A percentile compares a stretch with the other conserved stretches of the same genome.
Evolutionary conservation across 2,329 filamentous ascomycete genomes (phyloP).

Genomic region (Alternaria ventricosa): DNA sequence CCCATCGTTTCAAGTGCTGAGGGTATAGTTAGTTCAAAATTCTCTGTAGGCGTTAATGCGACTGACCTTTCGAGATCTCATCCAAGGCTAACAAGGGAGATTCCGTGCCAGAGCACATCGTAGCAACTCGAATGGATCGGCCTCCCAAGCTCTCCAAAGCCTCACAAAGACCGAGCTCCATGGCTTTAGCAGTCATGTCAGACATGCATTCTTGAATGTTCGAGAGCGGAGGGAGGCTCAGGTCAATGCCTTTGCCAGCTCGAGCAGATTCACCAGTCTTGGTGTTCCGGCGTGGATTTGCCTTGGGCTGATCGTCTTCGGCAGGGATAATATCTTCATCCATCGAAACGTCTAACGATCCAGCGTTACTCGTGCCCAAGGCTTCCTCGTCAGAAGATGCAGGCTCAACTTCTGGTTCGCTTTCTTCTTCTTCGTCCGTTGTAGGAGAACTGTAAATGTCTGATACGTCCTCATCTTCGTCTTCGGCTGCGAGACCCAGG

Average conservation of each 20-base stretch:
- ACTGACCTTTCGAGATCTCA: slow-evolving; percentile 52
- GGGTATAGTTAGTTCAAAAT: background rate
- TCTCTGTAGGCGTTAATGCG: background rate
- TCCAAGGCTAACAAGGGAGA: slow-evolving; percentile 71
- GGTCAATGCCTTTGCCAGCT: slow-evolving; percentile 35
- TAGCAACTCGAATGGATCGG: slow-evolving; percentile 67
- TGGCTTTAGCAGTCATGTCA: slow-evolving; percentile 54
- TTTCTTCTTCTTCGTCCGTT: slow-evolving; percentile 7
- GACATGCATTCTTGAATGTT: slow-evolving; percentile 58
- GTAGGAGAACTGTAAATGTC: background rate
- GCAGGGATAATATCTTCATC: background rate
- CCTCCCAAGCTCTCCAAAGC: too few relatives aligned
- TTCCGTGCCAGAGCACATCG: slow-evolving; percentile 81
- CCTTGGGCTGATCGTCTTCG: slow-evolving; percentile 2
- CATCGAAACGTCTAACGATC: background rate
- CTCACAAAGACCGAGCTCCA: slow-evolving; percentile 40
- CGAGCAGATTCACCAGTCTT: background rate
- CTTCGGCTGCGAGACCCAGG: background rate
- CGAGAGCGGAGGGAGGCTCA: slow-evolving; percentile 54
- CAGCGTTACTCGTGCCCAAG: background rate
- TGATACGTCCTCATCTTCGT: slow-evolving; percentile 4
- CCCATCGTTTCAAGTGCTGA: slow-evolving; percentile 23
- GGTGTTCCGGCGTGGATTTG: background rate
- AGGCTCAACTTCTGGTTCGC: background rate
- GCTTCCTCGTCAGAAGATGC: background rate